These are phyloP conservation scores for Deuterostichococcus epilithicus DNA, from an alignment of 139 green algal genomes.

Conservation along the genomic window DNA sequence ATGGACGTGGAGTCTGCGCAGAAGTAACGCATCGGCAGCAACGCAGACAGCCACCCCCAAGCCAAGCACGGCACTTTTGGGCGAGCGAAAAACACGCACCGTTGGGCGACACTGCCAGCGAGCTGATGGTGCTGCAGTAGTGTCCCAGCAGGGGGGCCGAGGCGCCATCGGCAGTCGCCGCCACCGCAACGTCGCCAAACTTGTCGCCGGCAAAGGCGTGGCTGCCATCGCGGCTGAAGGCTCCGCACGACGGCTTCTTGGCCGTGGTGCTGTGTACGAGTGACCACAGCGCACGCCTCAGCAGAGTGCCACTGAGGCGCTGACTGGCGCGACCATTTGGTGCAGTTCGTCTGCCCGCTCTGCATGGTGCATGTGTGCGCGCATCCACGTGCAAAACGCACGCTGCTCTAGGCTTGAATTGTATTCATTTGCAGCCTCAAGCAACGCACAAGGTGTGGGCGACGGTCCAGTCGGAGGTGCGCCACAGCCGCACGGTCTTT, in stretches of 20 bases:
- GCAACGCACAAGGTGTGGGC: conserved; percentile 32
- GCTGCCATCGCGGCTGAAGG: conserved; percentile 49
- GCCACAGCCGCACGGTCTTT: conserved; percentile 49
- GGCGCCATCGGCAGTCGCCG: conserved; percentile 7
- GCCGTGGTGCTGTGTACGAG: conserved; percentile 33
- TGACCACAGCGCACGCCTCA: background rate
- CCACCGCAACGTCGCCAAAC: conserved; percentile 74
- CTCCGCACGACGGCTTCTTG: conserved; percentile 65
- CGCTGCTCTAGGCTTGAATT: background rate
- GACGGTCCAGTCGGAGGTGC: conserved; percentile 18
- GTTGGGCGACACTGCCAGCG: conserved; percentile 43
- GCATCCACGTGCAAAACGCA: too few species aligned
- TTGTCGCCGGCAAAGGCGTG: conserved; percentile 74
- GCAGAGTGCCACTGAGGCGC: too few species aligned
- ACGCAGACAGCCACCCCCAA: too few species aligned
- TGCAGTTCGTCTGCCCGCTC: background rate
- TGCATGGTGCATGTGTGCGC: background rate
- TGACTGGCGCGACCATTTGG: background rate
- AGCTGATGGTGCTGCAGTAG: conserved; percentile 75
- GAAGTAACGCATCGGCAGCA: too few species aligned
- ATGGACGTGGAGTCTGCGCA: too few species aligned
- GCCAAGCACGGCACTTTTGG: too few species aligned
- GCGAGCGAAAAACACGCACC: too few species aligned
- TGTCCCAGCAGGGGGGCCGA: conserved; percentile 68
- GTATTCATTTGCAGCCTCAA: background rate